Conservation (phyloP, 768 basidiomycete species). For the Candolleomyces efflorescens region DNA sequence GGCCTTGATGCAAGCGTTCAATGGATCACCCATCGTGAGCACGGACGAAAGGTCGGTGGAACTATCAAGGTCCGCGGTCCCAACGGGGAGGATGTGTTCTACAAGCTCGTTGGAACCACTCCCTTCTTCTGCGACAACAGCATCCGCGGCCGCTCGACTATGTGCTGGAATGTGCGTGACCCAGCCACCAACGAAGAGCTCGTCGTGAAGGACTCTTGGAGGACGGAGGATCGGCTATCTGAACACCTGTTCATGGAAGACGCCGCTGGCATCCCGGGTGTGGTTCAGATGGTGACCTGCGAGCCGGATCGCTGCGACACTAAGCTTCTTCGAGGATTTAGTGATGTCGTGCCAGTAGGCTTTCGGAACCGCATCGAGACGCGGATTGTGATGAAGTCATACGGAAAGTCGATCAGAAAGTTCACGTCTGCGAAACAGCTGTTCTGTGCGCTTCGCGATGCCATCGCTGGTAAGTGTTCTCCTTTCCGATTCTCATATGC, state of each 20-base stretch:
- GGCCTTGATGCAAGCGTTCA: too few relatives aligned
- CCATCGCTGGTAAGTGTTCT: constrained; percentile 10
- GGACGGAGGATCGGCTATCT: too few relatives aligned
- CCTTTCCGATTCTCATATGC: too few relatives aligned
- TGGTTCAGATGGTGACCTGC: background rate
- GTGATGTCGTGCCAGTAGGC: too few relatives aligned
- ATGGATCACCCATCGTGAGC: background rate
- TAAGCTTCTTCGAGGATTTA: too few relatives aligned
- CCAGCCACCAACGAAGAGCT: background rate
- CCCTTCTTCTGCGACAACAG: background rate
- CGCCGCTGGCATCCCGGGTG: background rate
- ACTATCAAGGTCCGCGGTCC: background rate
- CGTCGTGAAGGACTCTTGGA: background rate
- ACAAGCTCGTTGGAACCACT: background rate
- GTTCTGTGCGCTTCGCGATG: constrained; percentile 9
- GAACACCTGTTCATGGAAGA: background rate
- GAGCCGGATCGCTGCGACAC: background rate
- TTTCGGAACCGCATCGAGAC: background rate
- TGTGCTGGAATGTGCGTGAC: background rate
- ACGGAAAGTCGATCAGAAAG: constrained; percentile 4
- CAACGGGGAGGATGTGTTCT: background rate
- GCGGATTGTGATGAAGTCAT: constrained; percentile 4
- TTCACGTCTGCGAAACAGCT: constrained; percentile 4
- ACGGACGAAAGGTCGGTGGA: background rate
- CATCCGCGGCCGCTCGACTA: background rate